phyloP scores from a whole-genome alignment of 495 filamentous ascomycete genomes.

The Aspergillus kassunensis region DNA sequence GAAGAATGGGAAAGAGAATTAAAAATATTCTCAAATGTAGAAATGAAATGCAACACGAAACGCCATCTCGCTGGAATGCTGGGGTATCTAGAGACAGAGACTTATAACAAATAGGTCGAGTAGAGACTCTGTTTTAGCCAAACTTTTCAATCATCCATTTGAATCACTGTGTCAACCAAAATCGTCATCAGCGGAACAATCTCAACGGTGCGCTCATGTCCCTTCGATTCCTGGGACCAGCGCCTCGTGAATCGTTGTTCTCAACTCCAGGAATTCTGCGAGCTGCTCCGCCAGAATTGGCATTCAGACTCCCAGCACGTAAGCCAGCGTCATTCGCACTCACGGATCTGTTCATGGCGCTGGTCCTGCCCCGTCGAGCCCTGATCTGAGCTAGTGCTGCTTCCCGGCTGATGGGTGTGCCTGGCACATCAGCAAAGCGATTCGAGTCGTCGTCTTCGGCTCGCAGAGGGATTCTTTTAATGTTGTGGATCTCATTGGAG shows the following conservation, averaged over 20 bases:
- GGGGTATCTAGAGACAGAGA: slow-evolving; percentile 21
- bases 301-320: slow-evolving; percentile 23
- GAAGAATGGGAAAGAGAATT: slow-evolving; percentile 12
- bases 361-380: slow-evolving; percentile 43
- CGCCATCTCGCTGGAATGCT: slow-evolving; percentile 19
- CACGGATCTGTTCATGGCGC: slow-evolving; percentile 42
- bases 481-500: slow-evolving; percentile 17
- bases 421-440: slow-evolving; percentile 27
- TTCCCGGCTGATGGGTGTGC: slow-evolving; percentile 46
- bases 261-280: slow-evolving; percentile 38
- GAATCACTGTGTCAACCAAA: not conserved
- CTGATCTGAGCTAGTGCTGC: slow-evolving; percentile 50
- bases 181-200: slow-evolving; percentile 31
- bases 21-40: slow-evolving; percentile 4
- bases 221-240: slow-evolving; percentile 30
- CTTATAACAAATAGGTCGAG: slow-evolving; percentile 2
- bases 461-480: slow-evolving; percentile 35
- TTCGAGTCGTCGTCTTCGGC: slow-evolving; percentile 22
- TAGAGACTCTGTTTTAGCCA: not conserved
- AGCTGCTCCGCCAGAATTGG: slow-evolving; percentile 26
- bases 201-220: slow-evolving; percentile 41
- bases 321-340: slow-evolving; percentile 36
- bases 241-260: slow-evolving; percentile 24
- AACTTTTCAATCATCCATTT: not conserved
- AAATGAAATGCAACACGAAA: slow-evolving; percentile 5